These are phyloP conservation scores for Syncephalis plumigaleata DNA, from an alignment of 371 early-diverging fungal species.

Conservation along the genomic window DNA sequence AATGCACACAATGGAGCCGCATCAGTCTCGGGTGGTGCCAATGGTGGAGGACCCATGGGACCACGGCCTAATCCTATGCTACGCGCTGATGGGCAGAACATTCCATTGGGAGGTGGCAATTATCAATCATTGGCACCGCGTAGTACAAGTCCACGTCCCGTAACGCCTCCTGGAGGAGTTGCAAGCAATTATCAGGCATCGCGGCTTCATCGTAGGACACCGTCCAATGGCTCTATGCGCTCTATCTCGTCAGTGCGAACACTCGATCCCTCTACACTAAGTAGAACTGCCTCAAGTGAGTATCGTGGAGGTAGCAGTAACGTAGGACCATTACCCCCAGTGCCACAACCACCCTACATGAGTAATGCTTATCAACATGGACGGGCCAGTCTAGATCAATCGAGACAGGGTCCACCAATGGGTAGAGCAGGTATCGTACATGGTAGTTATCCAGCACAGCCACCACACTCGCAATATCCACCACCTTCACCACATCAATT, in stretches of 20 bases:
- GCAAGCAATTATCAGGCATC: no score
- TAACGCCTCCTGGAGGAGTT: no score
- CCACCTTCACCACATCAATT: conserved; percentile 2
- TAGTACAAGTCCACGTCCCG: no score
- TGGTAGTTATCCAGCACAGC: no score
- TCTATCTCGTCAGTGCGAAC: neutral
- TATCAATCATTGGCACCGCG: no score
- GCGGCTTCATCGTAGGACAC: no score
- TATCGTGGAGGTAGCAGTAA: neutral
- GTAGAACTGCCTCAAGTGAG: neutral
- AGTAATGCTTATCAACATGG: neutral
- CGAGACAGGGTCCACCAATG: neutral
- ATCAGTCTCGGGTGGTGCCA: no score
- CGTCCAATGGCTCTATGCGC: neutral
- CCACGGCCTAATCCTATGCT: no score
- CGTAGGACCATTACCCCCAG: neutral
- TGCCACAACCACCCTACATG: neutral
- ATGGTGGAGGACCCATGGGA: no score
- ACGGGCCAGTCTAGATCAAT: neutral
- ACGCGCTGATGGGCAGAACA: no score
- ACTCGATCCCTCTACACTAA: neutral
- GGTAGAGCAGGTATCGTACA: neutral
- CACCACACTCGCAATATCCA: neutral
- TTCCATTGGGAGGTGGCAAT: no score
- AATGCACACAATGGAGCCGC: no score